These are phyloP conservation scores for Zygosaccharomyces bisporus DNA, from an alignment of 805 yeast genomes.

Conservation along the genomic window DNA sequence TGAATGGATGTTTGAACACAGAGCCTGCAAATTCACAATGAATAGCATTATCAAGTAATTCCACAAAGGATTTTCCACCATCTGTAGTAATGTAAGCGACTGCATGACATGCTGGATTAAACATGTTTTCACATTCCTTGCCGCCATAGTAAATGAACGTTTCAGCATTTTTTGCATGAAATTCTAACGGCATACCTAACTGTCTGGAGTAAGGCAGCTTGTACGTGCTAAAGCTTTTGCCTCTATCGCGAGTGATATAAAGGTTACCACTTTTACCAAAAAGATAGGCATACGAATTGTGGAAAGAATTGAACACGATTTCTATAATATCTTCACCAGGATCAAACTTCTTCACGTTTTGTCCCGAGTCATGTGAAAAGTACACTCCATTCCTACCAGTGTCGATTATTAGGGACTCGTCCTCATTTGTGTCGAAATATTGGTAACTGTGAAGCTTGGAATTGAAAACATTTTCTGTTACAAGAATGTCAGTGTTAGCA, in stretches of 20 bases:
- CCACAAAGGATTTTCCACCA: conserved; percentile 60
- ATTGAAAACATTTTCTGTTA: conserved; percentile 44
- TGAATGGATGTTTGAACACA: conserved; percentile 43
- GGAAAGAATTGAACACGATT: conserved; percentile 57
- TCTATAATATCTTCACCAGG: conserved; percentile 39
- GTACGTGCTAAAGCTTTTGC: conserved; percentile 46
- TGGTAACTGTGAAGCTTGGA: conserved; percentile 54
- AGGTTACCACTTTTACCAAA: conserved; percentile 49
- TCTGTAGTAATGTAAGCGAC: conserved; percentile 62
- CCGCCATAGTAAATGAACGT: conserved; percentile 70
- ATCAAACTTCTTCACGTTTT: conserved; percentile 42
- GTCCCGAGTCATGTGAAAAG: conserved; percentile 71
- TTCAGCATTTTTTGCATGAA: conserved; percentile 53
- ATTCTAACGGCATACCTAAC: conserved; percentile 46
- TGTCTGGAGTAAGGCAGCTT: conserved; percentile 50
- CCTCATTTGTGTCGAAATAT: conserved; percentile 43
- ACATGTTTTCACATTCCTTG: conserved; percentile 49
- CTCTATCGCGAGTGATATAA: conserved; percentile 66
- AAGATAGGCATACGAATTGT: conserved; percentile 32
- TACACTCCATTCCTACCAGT: conserved; percentile 51
- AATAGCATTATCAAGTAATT: conserved; percentile 49
- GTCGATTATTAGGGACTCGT: conserved; percentile 62
- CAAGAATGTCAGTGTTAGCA: conserved; percentile 32
- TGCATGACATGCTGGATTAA: conserved; percentile 49
- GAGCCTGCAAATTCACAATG: conserved; percentile 67